Evolutionary conservation across 2,329 filamentous ascomycete species (phyloP), one percentile per base, ranked within the genome.

Genomic region (Exophiala xenobiotica): DNA sequence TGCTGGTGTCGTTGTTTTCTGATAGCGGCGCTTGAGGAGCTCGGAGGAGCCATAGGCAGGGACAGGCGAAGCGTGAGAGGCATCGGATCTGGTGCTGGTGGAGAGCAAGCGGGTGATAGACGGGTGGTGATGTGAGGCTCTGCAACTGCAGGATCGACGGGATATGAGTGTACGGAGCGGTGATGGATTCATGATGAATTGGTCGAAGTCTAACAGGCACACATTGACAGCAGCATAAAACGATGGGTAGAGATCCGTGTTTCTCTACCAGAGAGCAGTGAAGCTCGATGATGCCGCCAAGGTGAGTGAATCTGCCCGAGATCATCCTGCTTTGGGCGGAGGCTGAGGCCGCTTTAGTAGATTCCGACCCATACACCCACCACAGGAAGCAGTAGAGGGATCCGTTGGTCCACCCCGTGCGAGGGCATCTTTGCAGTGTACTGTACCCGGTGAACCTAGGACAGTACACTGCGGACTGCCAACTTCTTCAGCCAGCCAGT

Each of bases 11-110:
- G 45, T 37, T 4, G 18, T 33, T 45, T 47, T 57, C 23, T 55
- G 52, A 40, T 61, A 57, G 38, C 49, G 51, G 20, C 59, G 59
- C 12, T 46, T 46, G 3, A 61, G 57, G 18, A 55, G n/a, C 37
- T 61, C 59, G 1, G 57, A 39, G 2, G 55, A 58, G 14, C 59
- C 57, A 18, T 55, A 53, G 16, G 37, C 23, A 27, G 49, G 47
- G 27, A 49, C 29, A 6, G 45, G 58, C 26, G 52, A 40, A 23
- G 46, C 20, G 26, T 49, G 43, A 3, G 27, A 19, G 16, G 33
- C 48, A 51, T 54, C 23, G 42, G 40, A 42, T 26, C 41, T 44
- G 23, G 48, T 54, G 49, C 46, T 55, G 38, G 39, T 48, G 14
- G 54, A 58, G 26, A 51, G 39, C 22, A 50, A 40, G 18, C 46